Base-by-base conservation (phyloP, 2,329 filamentous ascomycete species). In the Aspergillus proliferans region DNA sequence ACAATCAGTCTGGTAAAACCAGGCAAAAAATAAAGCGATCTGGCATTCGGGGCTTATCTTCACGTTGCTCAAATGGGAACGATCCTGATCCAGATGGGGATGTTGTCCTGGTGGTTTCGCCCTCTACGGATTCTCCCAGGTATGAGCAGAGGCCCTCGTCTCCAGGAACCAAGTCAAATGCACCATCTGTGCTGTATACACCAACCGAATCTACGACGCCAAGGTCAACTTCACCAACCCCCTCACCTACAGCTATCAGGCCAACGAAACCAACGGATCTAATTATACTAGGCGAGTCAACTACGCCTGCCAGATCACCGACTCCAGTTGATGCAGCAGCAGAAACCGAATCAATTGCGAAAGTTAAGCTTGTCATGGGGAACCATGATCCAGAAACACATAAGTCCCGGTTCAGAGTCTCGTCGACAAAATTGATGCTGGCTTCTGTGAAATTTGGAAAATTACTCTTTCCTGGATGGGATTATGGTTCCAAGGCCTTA, bases 381-480 rank as follows among this genome's bases (percentile, higher is more conserved):
- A 28, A 4, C 4, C 7, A 40, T 3, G 18, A 21, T 12, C 9
- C 5, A 3, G 4, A 5, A 21, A 7, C 15, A 15, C 34, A 3
- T 8, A 40, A 40, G 9, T 21, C 38, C 38, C 26, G 44, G 18
- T 48, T 47, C 18, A 43, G 34, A 9, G 49, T 48, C 6, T 51
- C 46, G 7, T 47, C 49, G 3, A 45, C 18, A 33, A 42, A 42
- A 26, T 30, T 51, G 5, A 44, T n/a, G 5, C 24, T 43, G 4
- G 49, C 42, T 9, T 51, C 46, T 7, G 6, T 21, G n/a, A 47
- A 45, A 18, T 51, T 51, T 43, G 45, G 43, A 38, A 24, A 19
- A 4, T 21, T 24, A 10, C 33, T 51, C 3, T 36, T 15, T 9
- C 14, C 22, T 14, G 3, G 24, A 14, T 51, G 49, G 49, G 34